Base-by-base conservation (phyloP, 768 basidiomycete genomes). In the Mycena capillaripes region DNA sequence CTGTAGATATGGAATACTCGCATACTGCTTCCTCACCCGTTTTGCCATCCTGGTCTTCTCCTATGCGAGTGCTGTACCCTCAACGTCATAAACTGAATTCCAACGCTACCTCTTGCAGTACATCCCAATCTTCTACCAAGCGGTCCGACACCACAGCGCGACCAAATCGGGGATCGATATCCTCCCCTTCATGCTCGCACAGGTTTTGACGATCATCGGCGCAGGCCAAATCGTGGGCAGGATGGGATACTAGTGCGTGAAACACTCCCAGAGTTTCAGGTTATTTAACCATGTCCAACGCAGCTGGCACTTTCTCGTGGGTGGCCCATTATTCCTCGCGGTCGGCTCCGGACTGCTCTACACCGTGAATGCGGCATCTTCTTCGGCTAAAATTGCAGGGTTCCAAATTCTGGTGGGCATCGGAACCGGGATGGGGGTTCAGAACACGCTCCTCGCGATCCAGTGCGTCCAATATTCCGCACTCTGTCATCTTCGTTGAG, bases 81-180 rank as follows among this genome's bases (percentile, higher is more conserved):
- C 9, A 4, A 4, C 17, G 9, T 9, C 11, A 21, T 9, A 34
- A 11, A 14, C 11, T 14, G 3, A 3, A 19, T 27, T 32, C 38
- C 6, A 25, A 16, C 21, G 0, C 32, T 19, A 10, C 14, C 5
- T 30, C 12, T 25, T 14, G 9, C 50, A 73, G 61, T 69, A 73
- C 42, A 69, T 73, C 30, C 72, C 72, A 0, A 70, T 73, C 4
- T 73, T 69, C 52, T 73, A 46, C 14, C 72, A 73, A 21, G 69
- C 63, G 0, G 69, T 46, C 12, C 11, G 62, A 16, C 61, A 66
- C 59, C 57, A 55, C 30, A 70, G 63, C 32, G 64, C 73, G 1
- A 74, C 69, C 11, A 59, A 50, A 23, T 74, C 73, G 3, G 73
- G 70, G 1, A 52, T 74, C n/a, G 66, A 71, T 17, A 23, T 70